Conservation (phyloP, 345 rosid species). For the Gossypium thurberi region DNA sequence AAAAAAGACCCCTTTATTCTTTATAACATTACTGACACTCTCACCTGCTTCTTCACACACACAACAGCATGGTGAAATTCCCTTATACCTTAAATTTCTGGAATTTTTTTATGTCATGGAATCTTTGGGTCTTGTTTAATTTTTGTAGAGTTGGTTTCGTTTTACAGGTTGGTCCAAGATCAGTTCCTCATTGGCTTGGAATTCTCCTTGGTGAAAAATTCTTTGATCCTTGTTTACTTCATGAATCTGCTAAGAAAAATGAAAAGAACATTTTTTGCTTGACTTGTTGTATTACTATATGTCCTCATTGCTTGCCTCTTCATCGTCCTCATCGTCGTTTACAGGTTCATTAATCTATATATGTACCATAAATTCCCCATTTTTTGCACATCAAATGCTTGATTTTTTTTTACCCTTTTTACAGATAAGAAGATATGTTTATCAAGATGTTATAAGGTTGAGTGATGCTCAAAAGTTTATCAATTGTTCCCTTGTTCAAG, state of each 20-base stretch:
- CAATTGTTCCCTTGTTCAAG: conserved; percentile 56
- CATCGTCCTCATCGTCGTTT: conserved; percentile 33
- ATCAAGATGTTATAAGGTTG: conserved; percentile 47
- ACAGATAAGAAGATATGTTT: conserved; percentile 58
- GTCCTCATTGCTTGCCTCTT: conserved; percentile 31
- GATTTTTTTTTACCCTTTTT: not conserved
- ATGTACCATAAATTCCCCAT: too few relatives aligned
- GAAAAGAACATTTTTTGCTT: conserved; percentile 37
- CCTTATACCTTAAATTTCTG: not conserved
- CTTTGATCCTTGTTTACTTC: conserved; percentile 28
- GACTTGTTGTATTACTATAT: conserved; percentile 30
- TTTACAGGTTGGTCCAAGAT: conserved; percentile 11
- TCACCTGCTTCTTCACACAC: conserved; percentile 2
- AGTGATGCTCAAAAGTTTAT: conserved; percentile 45
- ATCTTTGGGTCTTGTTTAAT: not conserved
- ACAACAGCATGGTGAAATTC: conserved; percentile 3
- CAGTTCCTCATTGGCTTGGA: conserved; percentile 26
- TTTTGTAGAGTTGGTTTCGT: not conserved
- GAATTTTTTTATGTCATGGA: not conserved
- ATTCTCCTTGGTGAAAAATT: conserved; percentile 27
- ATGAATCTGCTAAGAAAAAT: conserved; percentile 28
- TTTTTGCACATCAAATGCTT: not conserved
- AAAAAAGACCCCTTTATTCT: not conserved
- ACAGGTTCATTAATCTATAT: conserved; percentile 20
- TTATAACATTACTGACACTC: not conserved